phyloP scores from a whole-genome alignment of 176 grass and related monocot species.

The Phyllostachys edulis region DNA sequence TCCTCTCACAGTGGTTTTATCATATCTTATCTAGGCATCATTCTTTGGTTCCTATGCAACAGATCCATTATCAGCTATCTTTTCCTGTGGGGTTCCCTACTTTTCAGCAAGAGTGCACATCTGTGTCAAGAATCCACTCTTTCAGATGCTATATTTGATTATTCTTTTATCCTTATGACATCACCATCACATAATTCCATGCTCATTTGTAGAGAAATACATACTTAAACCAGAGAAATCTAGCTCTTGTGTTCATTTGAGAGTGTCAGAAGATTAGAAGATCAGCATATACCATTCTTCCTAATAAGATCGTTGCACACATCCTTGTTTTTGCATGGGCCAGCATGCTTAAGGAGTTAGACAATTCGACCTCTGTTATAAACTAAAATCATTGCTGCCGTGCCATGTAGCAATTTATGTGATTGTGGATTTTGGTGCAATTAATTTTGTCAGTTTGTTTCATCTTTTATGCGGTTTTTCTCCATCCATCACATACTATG shows the following conservation, averaged over 20 bases:
- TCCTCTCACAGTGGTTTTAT: constrained; percentile 34
- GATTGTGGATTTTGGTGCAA: constrained; percentile 3
- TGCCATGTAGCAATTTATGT: background rate
- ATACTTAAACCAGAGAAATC: constrained; percentile 7
- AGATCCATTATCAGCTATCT: constrained; percentile 35
- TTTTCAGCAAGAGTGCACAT: constrained; percentile 30
- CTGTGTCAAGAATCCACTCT: constrained; percentile 33
- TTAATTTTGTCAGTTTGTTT: background rate
- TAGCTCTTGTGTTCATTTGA: background rate
- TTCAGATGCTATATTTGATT: constrained; percentile 21
- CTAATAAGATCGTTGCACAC: background rate
- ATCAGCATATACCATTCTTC: background rate
- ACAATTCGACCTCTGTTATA: background rate
- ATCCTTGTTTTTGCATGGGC: background rate
- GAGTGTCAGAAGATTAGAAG: constrained; percentile 10
- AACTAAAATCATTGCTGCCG: background rate
- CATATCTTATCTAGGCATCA: constrained; percentile 44
- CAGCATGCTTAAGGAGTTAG: background rate
- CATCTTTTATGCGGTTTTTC: background rate
- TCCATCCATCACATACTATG: background rate
- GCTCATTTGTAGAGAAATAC: too few species aligned
- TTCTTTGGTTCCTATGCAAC: constrained; percentile 50
- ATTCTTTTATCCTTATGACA: constrained; percentile 39
- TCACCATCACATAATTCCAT: constrained; percentile 20
- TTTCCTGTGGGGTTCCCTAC: constrained; percentile 36